phyloP scores from a whole-genome alignment of 2,329 filamentous ascomycete genomes.

The Fusarium lyarnte region DNA sequence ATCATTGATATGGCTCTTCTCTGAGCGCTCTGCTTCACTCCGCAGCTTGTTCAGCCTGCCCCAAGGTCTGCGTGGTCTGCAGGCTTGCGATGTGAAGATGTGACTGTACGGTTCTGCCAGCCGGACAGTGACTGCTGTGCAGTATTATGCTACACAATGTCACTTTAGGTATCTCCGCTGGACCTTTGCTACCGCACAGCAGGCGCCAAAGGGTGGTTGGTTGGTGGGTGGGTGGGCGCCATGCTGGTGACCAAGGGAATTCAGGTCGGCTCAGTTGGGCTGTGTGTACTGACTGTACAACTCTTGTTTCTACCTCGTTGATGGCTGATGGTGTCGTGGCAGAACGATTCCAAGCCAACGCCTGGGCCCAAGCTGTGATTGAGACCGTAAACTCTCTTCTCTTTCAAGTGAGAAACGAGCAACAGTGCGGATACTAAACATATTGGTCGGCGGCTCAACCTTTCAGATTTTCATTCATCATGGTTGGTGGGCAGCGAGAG shows the following conservation, averaged over 20 bases:
- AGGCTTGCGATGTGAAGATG: constrained; percentile 32
- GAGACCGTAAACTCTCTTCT: constrained; percentile 15
- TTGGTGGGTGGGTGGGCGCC: constrained; percentile 16
- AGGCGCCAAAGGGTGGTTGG: constrained; percentile 15
- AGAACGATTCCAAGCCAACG: constrained; percentile 29
- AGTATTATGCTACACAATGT: constrained; percentile 37
- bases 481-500: constrained; percentile 24
- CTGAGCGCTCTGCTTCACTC: neutral
- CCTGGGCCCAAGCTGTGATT: constrained; percentile 21
- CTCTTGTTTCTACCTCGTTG: neutral
- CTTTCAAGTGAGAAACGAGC: neutral
- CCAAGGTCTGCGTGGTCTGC: constrained; percentile 11
- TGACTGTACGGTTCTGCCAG: constrained; percentile 30
- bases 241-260: constrained; percentile 18
- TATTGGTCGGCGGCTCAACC: constrained; percentile 34
- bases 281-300: constrained; percentile 10
- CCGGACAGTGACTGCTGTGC: constrained; percentile 31
- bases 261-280: constrained; percentile 1
- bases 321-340: constrained; percentile 15
- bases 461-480: constrained; percentile 9
- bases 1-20: neutral
- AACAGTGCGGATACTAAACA: constrained; percentile 4
- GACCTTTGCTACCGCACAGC: constrained; percentile 9
- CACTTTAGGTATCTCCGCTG: constrained; percentile 27
- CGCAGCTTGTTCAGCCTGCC: constrained; percentile 9